Evolutionary conservation across 441 rosid species (phyloP), one percentile per base, ranked within the genome.

Genomic region (Biscutella laevigata): DNA sequence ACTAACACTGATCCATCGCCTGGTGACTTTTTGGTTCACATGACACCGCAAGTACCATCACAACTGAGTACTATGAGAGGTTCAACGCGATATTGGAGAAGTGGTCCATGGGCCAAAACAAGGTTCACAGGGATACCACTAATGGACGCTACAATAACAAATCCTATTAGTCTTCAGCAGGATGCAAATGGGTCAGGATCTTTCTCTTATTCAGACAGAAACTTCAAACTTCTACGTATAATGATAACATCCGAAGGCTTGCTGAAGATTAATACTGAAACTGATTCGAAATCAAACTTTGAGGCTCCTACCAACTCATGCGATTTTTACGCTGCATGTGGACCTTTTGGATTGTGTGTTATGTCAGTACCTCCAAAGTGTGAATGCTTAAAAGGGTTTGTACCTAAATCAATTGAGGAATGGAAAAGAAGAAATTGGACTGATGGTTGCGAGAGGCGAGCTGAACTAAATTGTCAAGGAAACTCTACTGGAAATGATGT

Each of bases 281-380:
- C 12, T 0, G 9, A 15, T 4, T 7, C 21, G 55, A 40, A 8
- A 4, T 6, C 4, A 4, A 3, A 11, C 14, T 11, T 17, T 8
- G 28, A 10, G 33, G 17, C 25, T 7, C 40, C 35, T 2, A 6
- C 6, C 4, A 24, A 21, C 30, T 11, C 62, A 0, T 71, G 80
- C 25, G 74, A 69, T 54, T 29, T 54, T 35, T 75, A 71, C 27
- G 72, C 66, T 13, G 19, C 5, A 48, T 75, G 74, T 20, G 71
- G 71, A 4, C 43, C 24, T 3, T 59, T 44, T 46, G 66, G 61
- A 40, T 16, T 12, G 0, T 59, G 71, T 21, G 21, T 51, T 44
- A 13, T 22, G 5, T 15, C 24, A 32, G 22, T 28, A 15, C 38
- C 30, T 0, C 62, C 71, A 44, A 59, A 52, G 4, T 66, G 71